Conservation (phyloP, 2,329 filamentous ascomycete genomes). For the Pestalotiopsis sp. region DNA sequence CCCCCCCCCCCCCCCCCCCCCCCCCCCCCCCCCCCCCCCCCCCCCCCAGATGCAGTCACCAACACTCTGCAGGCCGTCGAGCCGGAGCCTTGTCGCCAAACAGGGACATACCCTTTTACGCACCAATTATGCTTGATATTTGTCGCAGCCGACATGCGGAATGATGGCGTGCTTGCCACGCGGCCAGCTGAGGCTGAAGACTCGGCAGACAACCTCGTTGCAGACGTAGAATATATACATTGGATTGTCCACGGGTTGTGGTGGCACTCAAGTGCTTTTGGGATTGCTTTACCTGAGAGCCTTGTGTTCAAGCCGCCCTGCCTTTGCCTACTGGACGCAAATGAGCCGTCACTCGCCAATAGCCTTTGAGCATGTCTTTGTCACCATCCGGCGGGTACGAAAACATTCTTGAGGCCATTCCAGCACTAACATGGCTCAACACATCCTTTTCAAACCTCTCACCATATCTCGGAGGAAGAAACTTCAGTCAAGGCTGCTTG, state of each 20-base stretch:
- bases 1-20: too few species aligned
- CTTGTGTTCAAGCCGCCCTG: not conserved
- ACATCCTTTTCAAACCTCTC: not conserved
- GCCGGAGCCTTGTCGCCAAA: too few species aligned
- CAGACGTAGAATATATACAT: not conserved
- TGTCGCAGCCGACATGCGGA: not conserved
- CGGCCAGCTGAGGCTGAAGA: constrained; percentile 2
- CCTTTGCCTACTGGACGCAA: not conserved
- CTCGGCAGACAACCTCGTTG: not conserved
- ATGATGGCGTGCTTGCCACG: not conserved
- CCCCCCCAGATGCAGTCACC: too few species aligned
- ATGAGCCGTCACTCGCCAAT: not conserved
- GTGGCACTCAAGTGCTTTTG: too few species aligned
- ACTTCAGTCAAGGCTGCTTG: constrained; percentile 33
- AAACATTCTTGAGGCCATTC: not conserved
- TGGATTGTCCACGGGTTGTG: not conserved
- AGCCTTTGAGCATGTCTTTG: not conserved
- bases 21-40: too few species aligned
- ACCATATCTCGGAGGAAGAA: constrained; percentile 26
- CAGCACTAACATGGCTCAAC: not conserved
- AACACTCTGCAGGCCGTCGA: too few species aligned
- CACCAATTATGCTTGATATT: not conserved
- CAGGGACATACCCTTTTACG: not conserved
- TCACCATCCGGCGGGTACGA: not conserved
- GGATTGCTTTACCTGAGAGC: not conserved